Evolutionary conservation across 495 filamentous ascomycete species (phyloP), one percentile per base, ranked within the genome.

Genomic region (Aspergillus sclerotioniger): DNA sequence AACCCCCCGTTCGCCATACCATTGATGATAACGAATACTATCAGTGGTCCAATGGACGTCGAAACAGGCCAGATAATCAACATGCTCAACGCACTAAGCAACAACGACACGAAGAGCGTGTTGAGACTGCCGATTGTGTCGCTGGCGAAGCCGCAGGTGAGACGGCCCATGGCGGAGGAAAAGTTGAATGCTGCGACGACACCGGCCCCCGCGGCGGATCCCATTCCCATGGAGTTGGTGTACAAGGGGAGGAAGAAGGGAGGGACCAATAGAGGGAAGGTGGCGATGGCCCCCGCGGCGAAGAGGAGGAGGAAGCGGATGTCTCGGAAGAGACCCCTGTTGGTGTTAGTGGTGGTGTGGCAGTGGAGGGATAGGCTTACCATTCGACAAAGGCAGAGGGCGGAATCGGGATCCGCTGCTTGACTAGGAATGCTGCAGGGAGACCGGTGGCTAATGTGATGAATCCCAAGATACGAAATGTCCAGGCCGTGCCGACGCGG

Each of bases 191-290:
- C 82, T 6, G 82, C 81, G 0, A 85, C 74, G 1, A 84, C 63
- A 41, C 72, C 79, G 1, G 82, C 82, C 0, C 82, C 82, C 0
- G 72, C 75, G 19, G 69, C 71, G 13, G 81, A 74, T 0, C 71
- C 69, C 43, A 83, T 65, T 2, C 78, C 77, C 6, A 82, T 58
- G 0, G 77, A 78, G 21, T 73, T 58, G 28, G 73, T 74, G 53
- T 77, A 81, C 6, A 80, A 65, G 0, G 84, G 83, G 0, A 86
- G 64, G 63, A 84, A 85, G 67, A 83, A 85, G 0, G 83, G 79
- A 0, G 84, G 84, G 2, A 87, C 82, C 51, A 84, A 78, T 8
- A 86, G 74, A 0, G 83, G 79, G 62, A 87, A 87, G 17, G 82
- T 84, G 3, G 74, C 83, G n/a, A 86, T 79, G 3, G 78, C 80